phyloP scores from a whole-genome alignment of 331 rosid genomes.

The Acacia concinna region DNA sequence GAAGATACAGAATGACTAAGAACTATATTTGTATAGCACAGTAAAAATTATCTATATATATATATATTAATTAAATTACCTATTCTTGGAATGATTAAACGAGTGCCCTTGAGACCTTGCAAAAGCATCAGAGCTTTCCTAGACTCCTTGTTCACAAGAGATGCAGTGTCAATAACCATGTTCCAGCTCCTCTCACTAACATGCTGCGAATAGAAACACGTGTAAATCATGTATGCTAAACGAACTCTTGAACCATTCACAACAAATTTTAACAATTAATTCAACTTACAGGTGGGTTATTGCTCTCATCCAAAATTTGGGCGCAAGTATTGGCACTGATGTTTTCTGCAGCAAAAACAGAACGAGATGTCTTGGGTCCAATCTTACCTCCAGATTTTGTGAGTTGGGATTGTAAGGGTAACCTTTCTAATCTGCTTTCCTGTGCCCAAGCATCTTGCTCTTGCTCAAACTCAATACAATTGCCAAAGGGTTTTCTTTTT shows the following conservation, averaged over 20 bases:
- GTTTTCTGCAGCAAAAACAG: constrained; percentile 41
- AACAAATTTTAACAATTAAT: constrained; percentile 22
- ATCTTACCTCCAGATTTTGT: constrained; percentile 33
- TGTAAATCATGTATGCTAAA: constrained; percentile 20
- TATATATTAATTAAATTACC: constrained; percentile 51
- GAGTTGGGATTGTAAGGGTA: constrained; percentile 59
- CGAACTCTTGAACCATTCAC: constrained; percentile 23
- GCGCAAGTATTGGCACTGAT: constrained; percentile 28
- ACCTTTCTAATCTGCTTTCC: constrained; percentile 44
- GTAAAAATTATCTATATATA: background rate
- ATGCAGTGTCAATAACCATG: constrained; percentile 66
- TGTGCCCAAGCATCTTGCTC: constrained; percentile 29
- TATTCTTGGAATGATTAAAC: constrained; percentile 68
- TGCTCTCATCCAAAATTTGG: constrained; percentile 31
- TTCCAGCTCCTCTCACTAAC: constrained; percentile 53
- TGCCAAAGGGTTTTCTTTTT: constrained; percentile 34
- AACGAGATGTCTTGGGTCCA: constrained; percentile 31
- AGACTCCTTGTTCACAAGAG: constrained; percentile 81
- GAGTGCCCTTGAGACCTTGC: constrained; percentile 78
- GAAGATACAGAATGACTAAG: constrained; percentile 18
- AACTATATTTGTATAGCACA: constrained; percentile 11
- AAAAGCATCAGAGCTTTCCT: constrained; percentile 78
- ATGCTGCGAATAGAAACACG: constrained; percentile 41
- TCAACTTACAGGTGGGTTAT: constrained; percentile 45
- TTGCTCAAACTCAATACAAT: constrained; percentile 34